phyloP scores from a whole-genome alignment of 2,329 filamentous ascomycete species.

The Beauveria asiatica region DNA sequence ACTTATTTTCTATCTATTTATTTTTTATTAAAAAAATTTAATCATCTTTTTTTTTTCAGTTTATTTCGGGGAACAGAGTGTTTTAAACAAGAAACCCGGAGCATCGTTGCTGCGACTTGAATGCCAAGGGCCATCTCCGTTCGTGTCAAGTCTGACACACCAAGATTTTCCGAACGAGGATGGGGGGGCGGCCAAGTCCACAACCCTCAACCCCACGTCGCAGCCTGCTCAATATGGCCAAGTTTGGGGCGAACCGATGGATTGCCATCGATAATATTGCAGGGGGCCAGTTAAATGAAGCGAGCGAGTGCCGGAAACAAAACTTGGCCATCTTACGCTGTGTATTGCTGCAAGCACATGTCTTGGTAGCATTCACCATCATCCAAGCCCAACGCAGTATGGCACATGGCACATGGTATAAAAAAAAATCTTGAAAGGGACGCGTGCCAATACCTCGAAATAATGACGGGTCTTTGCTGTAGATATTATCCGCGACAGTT shows the following conservation, averaged over 20 bases:
- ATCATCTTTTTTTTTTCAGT: not conserved
- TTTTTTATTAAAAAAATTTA: not conserved
- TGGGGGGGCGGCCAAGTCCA: not conserved
- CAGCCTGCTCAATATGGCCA: not conserved
- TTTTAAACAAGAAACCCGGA: conserved; percentile 5
- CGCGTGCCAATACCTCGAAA: too few relatives aligned
- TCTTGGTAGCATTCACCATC: too few relatives aligned
- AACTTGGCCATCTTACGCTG: not conserved
- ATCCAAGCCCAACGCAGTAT: too few relatives aligned
- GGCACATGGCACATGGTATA: not conserved
- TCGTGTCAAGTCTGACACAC: conserved; percentile 7
- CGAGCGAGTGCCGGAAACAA: not conserved
- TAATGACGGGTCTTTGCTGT: not conserved
- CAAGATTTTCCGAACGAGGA: not conserved
- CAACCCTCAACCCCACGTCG: not conserved
- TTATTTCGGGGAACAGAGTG: not conserved
- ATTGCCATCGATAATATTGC: not conserved
- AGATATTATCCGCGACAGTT: not conserved
- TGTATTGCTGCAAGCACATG: not conserved
- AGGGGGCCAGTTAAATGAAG: not conserved
- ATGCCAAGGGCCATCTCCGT: not conserved
- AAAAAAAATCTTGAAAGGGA: not conserved
- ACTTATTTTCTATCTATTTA: not conserved
- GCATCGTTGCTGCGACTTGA: not conserved
- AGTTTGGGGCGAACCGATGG: not conserved